These are phyloP conservation scores for Phoma herbarum DNA, from an alignment of 2,329 filamentous ascomycete genomes.

Conservation along the genomic window DNA sequence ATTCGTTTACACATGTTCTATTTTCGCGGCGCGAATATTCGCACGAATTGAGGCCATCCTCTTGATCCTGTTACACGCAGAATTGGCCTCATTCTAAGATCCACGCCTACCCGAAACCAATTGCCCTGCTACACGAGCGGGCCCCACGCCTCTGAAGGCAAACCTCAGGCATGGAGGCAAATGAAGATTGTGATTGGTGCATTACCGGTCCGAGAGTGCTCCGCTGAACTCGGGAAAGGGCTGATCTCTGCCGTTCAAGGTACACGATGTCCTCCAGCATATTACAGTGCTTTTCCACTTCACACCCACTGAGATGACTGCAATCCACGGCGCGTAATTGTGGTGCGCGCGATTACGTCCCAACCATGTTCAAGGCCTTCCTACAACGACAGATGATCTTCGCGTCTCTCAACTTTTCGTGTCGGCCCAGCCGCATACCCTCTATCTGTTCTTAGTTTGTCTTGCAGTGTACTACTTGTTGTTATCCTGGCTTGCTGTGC, in stretches of 20 bases:
- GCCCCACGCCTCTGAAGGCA: neutral
- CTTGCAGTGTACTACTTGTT: neutral
- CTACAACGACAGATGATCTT: neutral
- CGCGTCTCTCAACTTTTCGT: neutral
- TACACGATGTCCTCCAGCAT: neutral
- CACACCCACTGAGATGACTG: neutral
- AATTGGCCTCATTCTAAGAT: no score
- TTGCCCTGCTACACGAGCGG: neutral
- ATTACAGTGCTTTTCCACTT: slow-evolving; percentile 7
- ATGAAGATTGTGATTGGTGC: neutral
- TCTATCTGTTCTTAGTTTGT: neutral
- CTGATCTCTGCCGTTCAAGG: neutral
- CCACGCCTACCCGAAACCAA: neutral
- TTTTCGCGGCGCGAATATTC: neutral
- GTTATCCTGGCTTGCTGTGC: neutral
- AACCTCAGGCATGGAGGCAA: no score
- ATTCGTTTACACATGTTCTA: neutral
- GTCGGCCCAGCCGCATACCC: neutral
- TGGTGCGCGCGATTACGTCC: neutral
- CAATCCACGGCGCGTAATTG: neutral
- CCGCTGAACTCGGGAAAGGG: neutral
- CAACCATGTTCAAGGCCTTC: neutral
- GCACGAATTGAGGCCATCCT: neutral
- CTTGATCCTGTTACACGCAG: neutral
- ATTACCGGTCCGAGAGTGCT: neutral